A percentile compares a stretch with the other conserved stretches of the same genome.
Conservation (phyloP, 176 grass and related monocot genomes). For the sorghum (Sorghum bicolor) region Sorghum_bicolor_NCBIv3 NC_012870.2:76470501-76471000, state of each 20-base stretch:
- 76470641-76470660: conserved; percentile 92
- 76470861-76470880: conserved; percentile 17
- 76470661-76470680: conserved; percentile 80
- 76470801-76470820: conserved; percentile 89
- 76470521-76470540: conserved; percentile 69
- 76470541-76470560: conserved; percentile 1
- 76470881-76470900: not conserved
- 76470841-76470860: conserved; percentile 17
- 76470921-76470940: conserved; percentile 91
- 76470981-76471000: conserved; percentile 25
- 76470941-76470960: conserved; percentile 90
- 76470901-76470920: conserved; percentile 81
- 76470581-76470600: conserved; percentile 19
- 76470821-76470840: conserved; percentile 58
- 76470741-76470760: conserved; percentile 67
- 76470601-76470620: conserved; percentile 63
- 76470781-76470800: conserved; percentile 92
- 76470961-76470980: conserved; percentile 26
- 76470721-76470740: conserved; percentile 21
- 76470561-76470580: conserved; percentile 19
- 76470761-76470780: conserved; percentile 96
- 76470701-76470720: conserved; percentile 26
- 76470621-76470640: conserved; percentile 98
- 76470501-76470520: conserved; percentile 82
- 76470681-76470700: conserved; percentile 72